Evolutionary conservation across 345 rosid species (phyloP).

Genomic region (Garcia nutans): DNA sequence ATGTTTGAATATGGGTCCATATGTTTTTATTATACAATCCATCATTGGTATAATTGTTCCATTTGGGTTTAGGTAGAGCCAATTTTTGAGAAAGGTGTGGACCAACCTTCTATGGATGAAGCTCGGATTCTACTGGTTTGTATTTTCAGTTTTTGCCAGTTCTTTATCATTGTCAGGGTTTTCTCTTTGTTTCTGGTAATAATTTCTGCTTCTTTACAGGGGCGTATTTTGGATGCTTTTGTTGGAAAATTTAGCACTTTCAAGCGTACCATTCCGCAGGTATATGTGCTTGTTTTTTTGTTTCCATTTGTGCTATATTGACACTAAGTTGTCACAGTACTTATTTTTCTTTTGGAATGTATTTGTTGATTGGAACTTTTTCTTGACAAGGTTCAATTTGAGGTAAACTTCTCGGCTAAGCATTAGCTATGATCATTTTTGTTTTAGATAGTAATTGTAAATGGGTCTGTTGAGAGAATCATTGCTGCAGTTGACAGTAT

Average conservation of each 20-base stretch:
- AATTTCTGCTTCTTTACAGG: conserved; percentile 46
- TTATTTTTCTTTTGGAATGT: too few species aligned
- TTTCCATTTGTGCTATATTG: conserved; percentile 1
- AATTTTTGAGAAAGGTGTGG: conserved; percentile 94
- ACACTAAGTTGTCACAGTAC: background rate
- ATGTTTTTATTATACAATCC: conserved; percentile 16
- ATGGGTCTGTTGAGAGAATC: background rate
- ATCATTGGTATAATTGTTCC: conserved; percentile 17
- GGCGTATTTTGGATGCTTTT: conserved; percentile 96
- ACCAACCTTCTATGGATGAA: conserved; percentile 94
- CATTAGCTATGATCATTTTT: background rate
- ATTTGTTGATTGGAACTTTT: background rate
- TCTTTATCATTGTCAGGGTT: conserved; percentile 20
- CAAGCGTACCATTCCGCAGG: conserved; percentile 99
- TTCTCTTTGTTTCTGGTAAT: conserved; percentile 16
- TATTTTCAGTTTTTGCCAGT: conserved; percentile 8
- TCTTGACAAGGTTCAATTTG: background rate
- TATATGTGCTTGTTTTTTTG: conserved; percentile 34
- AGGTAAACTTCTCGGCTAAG: background rate
- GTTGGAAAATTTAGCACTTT: conserved; percentile 97
- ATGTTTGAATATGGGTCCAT: conserved; percentile 8
- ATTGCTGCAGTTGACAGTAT: background rate
- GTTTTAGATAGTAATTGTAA: background rate
- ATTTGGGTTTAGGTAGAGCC: conserved; percentile 80
- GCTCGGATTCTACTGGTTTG: conserved; percentile 84